phyloP scores from a whole-genome alignment of 75 land plant species.

The Sequoia sempervirens region DNA sequence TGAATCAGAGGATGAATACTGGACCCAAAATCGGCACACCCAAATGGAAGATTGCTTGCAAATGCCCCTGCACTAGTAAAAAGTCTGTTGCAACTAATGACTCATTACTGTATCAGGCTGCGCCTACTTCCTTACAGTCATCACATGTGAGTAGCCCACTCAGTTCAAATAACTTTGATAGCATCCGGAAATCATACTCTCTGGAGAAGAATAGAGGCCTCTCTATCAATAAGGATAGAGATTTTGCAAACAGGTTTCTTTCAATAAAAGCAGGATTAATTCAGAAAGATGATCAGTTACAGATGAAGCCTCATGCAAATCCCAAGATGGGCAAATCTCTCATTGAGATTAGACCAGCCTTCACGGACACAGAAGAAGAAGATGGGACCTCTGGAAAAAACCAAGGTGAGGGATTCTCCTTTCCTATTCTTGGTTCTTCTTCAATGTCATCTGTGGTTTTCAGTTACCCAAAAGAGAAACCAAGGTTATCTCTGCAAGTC shows the following conservation, averaged over 20 bases:
- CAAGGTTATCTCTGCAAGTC: conserved; percentile 3
- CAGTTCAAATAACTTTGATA: neutral
- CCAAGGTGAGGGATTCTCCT: conserved; percentile 9
- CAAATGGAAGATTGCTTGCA: conserved; percentile 11
- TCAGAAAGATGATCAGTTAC: neutral
- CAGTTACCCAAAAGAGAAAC: neutral
- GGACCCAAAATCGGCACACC: neutral
- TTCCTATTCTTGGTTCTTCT: conserved; percentile 2
- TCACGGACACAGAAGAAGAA: neutral
- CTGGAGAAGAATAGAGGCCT: neutral
- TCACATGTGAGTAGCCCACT: conserved; percentile 3
- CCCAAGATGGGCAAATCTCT: neutral
- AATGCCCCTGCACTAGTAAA: conserved; percentile 4
- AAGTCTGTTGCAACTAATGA: neutral
- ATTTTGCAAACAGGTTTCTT: neutral
- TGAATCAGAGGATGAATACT: conserved; percentile 1
- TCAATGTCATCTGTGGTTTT: neutral
- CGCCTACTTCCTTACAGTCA: neutral
- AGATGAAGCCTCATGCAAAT: neutral
- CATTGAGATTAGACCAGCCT: neutral
- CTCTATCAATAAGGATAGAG: neutral
- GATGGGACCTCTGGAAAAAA: neutral
- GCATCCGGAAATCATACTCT: neutral
- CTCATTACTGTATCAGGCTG: neutral
- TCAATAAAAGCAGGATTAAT: neutral